Base-by-base conservation (phyloP, 2,329 filamentous ascomycete genomes). In the Beauveria scarabaeidicola region DNA sequence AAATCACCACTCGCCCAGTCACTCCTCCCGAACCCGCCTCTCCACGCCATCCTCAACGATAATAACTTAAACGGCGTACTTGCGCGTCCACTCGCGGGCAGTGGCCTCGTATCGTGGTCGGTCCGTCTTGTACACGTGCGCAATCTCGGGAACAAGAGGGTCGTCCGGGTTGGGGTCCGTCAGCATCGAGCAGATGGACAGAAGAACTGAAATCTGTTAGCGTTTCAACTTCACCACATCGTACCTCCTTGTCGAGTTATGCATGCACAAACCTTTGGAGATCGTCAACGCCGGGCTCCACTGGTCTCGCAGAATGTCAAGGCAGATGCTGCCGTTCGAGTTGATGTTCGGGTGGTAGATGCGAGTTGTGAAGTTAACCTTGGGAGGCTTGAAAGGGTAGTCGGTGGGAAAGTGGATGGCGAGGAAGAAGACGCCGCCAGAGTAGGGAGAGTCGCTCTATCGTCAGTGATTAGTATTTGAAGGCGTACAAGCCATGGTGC, bases 321-420 rank as follows among this genome's bases (percentile, higher is more conserved):
- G 80, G 77, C 94, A 99, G 78, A 99, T 99, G 78, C 92, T 97
- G 77, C 94, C 94, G 77, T 97, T 97, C 68, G 91, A 96, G 86
- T 99, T 99, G 91, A 99, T 99, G 81, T 99, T 99, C 71, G 94
- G 94, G 81, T 99, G 94, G 77, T 99, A 99, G 81, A 99, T 97
- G 74, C 93, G 89, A 66, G 94, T 99, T 69, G 91, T 97, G 85
- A 99, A 99, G 88, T 97, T 97, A 78, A 99, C 92, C 86, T 99
- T 99, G 69, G 94, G 94, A 64, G 94, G 94, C 88, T 99, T 99
- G 85, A 99, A 99, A 46, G 94, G 94, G 79, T 99, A 99, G 83
- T 99, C 94, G 83, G 94, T 99, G 68, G 94, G 94, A 83, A 99
- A 97, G 80, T 97, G 91, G 73, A 99, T 99, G 68, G 89, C 88